Percentiles rank a stretch among this genome's conserved stretches.
Conservation (phyloP, 2,329 filamentous ascomycete genomes). For the Paecilomyces dactylethromorphus region DNA sequence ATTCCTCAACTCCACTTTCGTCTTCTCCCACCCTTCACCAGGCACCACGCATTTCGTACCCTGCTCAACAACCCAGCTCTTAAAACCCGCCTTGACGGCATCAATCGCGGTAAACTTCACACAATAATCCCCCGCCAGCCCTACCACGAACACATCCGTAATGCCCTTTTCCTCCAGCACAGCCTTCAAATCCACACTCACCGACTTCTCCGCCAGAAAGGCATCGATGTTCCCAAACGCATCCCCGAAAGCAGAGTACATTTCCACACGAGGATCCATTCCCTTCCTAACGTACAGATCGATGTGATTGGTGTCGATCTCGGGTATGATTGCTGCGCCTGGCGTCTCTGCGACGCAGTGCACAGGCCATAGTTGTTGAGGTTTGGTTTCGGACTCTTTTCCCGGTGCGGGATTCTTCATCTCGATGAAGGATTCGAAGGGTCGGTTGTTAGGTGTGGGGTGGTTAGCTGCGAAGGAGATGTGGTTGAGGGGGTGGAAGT, state of each 20-base stretch:
- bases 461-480: slow-evolving; percentile 87
- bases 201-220: slow-evolving; percentile 23
- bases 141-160: slow-evolving; percentile 78
- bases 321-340: slow-evolving; percentile 68
- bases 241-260: slow-evolving; percentile 89
- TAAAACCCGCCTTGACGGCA: slow-evolving; percentile 68
- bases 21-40: slow-evolving; percentile 48
- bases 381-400: slow-evolving; percentile 57
- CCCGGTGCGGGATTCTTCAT: slow-evolving; percentile 45
- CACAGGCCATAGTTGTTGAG: slow-evolving; percentile 73
- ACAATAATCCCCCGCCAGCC: slow-evolving; percentile 84
- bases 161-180: slow-evolving; percentile 53
- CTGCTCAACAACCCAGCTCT: slow-evolving; percentile 69
- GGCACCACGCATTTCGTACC: slow-evolving; percentile 67
- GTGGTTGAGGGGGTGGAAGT: slow-evolving; percentile 79
- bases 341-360: slow-evolving; percentile 75
- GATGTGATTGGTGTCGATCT: slow-evolving; percentile 57
- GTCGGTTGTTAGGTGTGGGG: slow-evolving; percentile 50
- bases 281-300: slow-evolving; percentile 73
- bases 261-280: slow-evolving; percentile 66
- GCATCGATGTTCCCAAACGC: slow-evolving; percentile 54
- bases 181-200: slow-evolving; percentile 54
- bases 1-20: slow-evolving; percentile 48
- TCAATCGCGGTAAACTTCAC: slow-evolving; percentile 77
- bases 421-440: slow-evolving; percentile 60